These are phyloP conservation scores for Hypoxylon sp. DNA, from an alignment of 2,329 filamentous ascomycete species.

Conservation along the genomic window DNA sequence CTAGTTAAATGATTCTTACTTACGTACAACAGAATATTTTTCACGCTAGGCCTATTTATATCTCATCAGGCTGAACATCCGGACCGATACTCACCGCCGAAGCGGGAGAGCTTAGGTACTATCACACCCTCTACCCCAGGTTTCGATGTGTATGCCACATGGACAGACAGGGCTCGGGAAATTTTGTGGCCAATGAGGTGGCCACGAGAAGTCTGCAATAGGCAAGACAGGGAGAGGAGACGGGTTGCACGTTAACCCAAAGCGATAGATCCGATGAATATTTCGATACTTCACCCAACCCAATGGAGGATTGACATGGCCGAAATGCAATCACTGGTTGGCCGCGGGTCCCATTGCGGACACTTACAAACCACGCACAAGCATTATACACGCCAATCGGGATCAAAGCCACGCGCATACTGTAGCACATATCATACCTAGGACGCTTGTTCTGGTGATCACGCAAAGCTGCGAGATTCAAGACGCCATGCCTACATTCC, in stretches of 20 bases:
- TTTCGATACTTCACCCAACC: constrained; percentile 40
- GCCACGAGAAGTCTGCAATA: constrained; percentile 32
- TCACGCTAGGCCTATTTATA: constrained; percentile 25
- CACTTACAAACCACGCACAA: constrained; percentile 14
- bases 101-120: constrained; percentile 5
- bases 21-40: constrained; percentile 8
- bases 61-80: constrained; percentile 39
- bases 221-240: constrained; percentile 27
- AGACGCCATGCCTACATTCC: constrained; percentile 34
- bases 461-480: constrained; percentile 44
- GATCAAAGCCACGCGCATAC: background rate
- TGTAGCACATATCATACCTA: constrained; percentile 10
- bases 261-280: constrained; percentile 38
- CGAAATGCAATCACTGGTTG: constrained; percentile 28
- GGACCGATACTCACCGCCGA: constrained; percentile 24
- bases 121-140: constrained; percentile 38
- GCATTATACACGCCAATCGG: constrained; percentile 29
- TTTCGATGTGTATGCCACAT: constrained; percentile 39
- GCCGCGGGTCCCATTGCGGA: background rate
- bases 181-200: constrained; percentile 40
- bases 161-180: constrained; percentile 32
- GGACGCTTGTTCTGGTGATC: constrained; percentile 21
- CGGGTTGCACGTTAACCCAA: constrained; percentile 33
- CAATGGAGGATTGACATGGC: constrained; percentile 29
- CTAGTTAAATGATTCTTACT: constrained; percentile 5